Conservation (phyloP, 1,139 yeast species). For the Blastobotrys illinoisensis region DNA sequence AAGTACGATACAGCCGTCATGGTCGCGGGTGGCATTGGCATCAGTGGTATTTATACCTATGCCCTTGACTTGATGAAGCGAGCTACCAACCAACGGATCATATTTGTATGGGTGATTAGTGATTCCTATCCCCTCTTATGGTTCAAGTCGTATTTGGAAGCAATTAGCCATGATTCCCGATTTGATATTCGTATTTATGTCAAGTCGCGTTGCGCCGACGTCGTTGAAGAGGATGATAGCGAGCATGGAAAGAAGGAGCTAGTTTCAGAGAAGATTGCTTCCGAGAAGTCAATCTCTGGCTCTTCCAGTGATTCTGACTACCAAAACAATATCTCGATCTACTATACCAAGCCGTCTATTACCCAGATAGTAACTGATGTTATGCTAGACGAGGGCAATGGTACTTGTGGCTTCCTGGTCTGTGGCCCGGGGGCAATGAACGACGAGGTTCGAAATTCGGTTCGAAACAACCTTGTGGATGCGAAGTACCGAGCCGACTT, state of each 20-base stretch:
- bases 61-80: slow-evolving; percentile 13
- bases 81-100: slow-evolving; percentile 5
- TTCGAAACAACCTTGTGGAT: slow-evolving; percentile 15
- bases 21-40: slow-evolving; percentile 63
- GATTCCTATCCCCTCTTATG: slow-evolving; percentile 13
- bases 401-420: slow-evolving; percentile 27
- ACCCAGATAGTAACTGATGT: not conserved
- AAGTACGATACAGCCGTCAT: slow-evolving; percentile 48
- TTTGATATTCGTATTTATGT: not conserved
- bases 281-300: too few relatives aligned
- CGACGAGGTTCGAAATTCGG: slow-evolving; percentile 40
- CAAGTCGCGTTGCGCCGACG: not conserved
- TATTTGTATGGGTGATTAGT: slow-evolving; percentile 19
- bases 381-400: slow-evolving; percentile 16
- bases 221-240: not conserved
- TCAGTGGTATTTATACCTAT: slow-evolving; percentile 44
- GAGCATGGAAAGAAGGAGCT: too few relatives aligned
- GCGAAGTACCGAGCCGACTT: slow-evolving; percentile 28
- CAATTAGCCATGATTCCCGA: not conserved
- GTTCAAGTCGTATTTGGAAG: slow-evolving; percentile 17
- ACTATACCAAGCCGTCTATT: not conserved
- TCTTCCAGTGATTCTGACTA: not conserved
- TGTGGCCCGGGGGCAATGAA: slow-evolving; percentile 23
- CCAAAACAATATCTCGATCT: not conserved
- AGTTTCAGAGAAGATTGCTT: not conserved